These are phyloP conservation scores for Musa schizocarpa DNA, from an alignment of 176 grass and related monocot species.

Conservation along the genomic window DNA sequence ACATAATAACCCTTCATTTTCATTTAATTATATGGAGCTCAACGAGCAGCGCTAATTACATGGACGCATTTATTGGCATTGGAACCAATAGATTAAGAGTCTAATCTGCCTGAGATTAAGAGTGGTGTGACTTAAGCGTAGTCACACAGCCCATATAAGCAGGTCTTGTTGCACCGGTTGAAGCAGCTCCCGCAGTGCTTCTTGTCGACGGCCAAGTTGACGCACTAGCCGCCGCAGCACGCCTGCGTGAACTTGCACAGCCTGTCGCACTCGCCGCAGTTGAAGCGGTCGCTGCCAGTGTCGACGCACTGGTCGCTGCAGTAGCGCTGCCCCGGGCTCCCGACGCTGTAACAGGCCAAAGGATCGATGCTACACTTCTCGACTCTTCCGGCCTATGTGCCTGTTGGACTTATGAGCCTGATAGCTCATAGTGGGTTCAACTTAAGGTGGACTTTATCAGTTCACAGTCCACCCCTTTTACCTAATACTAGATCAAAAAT, in stretches of 20 bases:
- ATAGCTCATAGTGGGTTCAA: too few species aligned
- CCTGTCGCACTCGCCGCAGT: conserved; percentile 29
- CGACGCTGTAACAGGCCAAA: neutral
- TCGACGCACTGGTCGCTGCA: conserved; percentile 22
- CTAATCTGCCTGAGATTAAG: too few species aligned
- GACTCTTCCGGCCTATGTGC: neutral
- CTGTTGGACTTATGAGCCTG: too few species aligned
- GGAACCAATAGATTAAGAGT: too few species aligned
- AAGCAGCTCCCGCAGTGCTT: conserved; percentile 29
- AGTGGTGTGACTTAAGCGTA: conserved; percentile 7
- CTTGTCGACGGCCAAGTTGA: conserved; percentile 10
- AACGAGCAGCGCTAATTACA: too few species aligned
- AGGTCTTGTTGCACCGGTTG: conserved; percentile 19
- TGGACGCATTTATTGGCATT: too few species aligned
- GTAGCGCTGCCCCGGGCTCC: conserved; percentile 9
- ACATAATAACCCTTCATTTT: too few species aligned
- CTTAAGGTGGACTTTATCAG: too few species aligned
- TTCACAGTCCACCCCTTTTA: too few species aligned
- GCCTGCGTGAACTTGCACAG: conserved; percentile 16
- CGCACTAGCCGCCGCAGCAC: conserved; percentile 21
- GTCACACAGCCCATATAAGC: conserved; percentile 23
- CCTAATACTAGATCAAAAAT: too few species aligned
- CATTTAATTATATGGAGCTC: too few species aligned
- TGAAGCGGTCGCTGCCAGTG: neutral
- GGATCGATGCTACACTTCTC: neutral